A percentile compares a stretch with the other conserved stretches of the same genome.
phyloP scores from a whole-genome alignment of 23 red algal species.

The Gracilaria gracilis region DNA sequence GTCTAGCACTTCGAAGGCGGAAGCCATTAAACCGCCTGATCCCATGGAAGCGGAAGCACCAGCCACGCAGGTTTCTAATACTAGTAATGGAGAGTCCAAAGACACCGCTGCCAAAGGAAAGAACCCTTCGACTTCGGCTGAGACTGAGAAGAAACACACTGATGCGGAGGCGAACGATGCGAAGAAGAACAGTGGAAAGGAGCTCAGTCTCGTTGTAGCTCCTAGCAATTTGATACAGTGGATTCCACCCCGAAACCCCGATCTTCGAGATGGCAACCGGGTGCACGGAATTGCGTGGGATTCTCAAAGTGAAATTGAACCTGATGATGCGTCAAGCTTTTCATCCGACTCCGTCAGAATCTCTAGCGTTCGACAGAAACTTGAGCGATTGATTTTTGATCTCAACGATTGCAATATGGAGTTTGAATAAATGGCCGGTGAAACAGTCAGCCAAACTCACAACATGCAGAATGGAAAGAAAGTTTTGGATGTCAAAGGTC shows the following conservation, averaged over 20 bases:
- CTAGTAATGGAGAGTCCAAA: neutral
- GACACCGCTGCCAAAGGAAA: neutral
- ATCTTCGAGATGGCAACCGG: conserved; percentile 60
- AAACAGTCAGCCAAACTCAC: neutral
- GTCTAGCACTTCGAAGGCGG: neutral
- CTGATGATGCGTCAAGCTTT: conserved; percentile 6
- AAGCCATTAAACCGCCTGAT: neutral
- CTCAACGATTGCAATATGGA: conserved; percentile 73
- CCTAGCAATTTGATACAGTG: neutral
- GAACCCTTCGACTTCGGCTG: neutral
- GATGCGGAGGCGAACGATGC: neutral
- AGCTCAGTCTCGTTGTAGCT: neutral
- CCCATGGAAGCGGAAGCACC: neutral
- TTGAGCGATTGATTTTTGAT: conserved; percentile 68
- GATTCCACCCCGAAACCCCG: conserved; percentile 54
- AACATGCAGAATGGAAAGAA: conserved; percentile 6
- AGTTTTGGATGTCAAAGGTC: conserved; percentile 10
- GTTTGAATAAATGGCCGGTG: conserved; percentile 52
- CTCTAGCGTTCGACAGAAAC: neutral
- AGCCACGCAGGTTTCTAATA: conserved; percentile 19
- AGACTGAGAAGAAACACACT: neutral
- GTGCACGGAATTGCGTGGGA: conserved; percentile 77
- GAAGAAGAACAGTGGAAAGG: neutral
- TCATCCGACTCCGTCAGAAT: neutral
- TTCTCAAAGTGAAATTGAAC: conserved; percentile 48